Conservation (phyloP, 495 filamentous ascomycete genomes). For the Amorphotheca resinae region DNA sequence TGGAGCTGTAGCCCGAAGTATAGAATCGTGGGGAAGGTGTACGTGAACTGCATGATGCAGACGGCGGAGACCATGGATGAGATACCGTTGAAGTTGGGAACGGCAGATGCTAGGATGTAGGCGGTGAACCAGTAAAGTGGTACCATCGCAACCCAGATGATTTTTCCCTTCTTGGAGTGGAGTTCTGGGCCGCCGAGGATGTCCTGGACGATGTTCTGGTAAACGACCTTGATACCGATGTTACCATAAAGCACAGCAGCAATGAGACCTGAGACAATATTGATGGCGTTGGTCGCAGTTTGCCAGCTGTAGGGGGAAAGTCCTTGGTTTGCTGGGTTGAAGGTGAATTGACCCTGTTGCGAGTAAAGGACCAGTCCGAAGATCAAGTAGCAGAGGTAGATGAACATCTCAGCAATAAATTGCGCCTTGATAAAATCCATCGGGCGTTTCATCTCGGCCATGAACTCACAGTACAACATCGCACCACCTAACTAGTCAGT, state of each 20-base stretch:
- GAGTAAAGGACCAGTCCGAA: constrained; percentile 43
- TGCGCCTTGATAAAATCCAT: constrained; percentile 49
- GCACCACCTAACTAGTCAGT: constrained; percentile 31
- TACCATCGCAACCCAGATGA: constrained; percentile 8
- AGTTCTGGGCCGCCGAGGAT: neutral
- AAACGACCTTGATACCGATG: constrained; percentile 50
- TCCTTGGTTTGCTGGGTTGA: constrained; percentile 34
- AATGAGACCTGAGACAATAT: constrained; percentile 36
- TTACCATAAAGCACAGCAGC: constrained; percentile 46
- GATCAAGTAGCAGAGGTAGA: constrained; percentile 35
- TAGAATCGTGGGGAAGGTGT: constrained; percentile 21
- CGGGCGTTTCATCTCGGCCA: constrained; percentile 47
- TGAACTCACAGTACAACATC: constrained; percentile 48
- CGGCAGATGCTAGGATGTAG: neutral
- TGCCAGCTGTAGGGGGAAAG: constrained; percentile 31
- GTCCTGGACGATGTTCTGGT: constrained; percentile 16
- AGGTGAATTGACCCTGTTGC: constrained; percentile 43
- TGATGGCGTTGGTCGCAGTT: constrained; percentile 30
- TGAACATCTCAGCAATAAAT: constrained; percentile 41
- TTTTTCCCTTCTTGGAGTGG: neutral
- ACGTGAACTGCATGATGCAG: neutral
- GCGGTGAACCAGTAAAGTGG: constrained; percentile 19
- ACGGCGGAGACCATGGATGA: neutral
- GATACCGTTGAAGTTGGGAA: neutral
- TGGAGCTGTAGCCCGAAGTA: constrained; percentile 32